Evolutionary conservation across 116 monocot species (phyloP), one percentile per base, ranked within the genome.

Genomic region (Dioscorea cayenensis): DNA sequence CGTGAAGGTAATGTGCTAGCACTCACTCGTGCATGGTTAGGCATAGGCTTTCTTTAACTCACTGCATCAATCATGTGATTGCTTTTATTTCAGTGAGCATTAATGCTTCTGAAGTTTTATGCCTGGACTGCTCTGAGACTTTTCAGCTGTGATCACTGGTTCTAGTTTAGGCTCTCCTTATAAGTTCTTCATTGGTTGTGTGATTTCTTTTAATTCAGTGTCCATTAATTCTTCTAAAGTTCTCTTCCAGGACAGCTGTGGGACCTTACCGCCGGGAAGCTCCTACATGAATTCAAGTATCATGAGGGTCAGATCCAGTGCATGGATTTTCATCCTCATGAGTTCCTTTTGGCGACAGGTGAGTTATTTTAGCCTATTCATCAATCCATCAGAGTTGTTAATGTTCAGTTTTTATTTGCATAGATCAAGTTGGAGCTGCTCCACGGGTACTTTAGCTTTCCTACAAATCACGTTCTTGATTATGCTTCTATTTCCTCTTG

Each of bases 261-360:
- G 92, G 92, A 96, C 87, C 80, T 96, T 70, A 96, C 95, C 49
- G 92, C 92, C 81, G 95, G 95, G 65, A 96, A 55, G 55, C 55
- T 55, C 16, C 55, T 55, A 88, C 92, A 96, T 80, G 90, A 96
- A 66, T 96, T 96, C 78, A 96, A 90, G 77, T 72, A 67, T 66
- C 95, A 96, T 64, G 95, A 90, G 72, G 92, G 95, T 55, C 95
- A 96, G 75, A 76, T 96, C 70, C 96, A 90, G 69, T 96, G 92
- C 77, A 96, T 92, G 63, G 95, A 96, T 88, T 96, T 92, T 66
- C 97, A 97, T 83, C 97, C 97, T 43, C 88, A 92, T 64, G 96
- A 96, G 70, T 96, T 92, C 76, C 96, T 92, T n/a, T 77, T 96
- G 86, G 96, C 96, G 75, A 96, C 96, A 83, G 96, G 92, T 92